Conservation (phyloP, 1,284 basidiomycete genomes). For the Ganoderma meredithae region DNA sequence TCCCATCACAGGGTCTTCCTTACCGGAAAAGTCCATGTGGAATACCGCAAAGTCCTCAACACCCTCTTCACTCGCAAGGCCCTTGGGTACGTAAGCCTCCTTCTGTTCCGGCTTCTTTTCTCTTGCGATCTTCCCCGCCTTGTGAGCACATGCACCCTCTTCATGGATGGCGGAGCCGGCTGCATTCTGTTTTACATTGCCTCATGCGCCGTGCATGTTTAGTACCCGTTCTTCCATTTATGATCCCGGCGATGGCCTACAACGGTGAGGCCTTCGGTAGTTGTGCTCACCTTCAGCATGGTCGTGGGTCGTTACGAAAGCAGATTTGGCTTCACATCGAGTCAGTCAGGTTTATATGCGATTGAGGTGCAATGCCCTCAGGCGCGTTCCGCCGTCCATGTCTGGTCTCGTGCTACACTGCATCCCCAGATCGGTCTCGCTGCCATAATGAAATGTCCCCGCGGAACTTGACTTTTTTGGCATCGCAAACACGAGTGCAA, state of each 20-base stretch:
- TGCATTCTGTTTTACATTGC: no score
- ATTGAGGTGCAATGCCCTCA: not conserved
- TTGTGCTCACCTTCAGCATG: not conserved
- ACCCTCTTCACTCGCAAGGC: conserved; percentile 94
- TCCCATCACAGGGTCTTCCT: conserved; percentile 85
- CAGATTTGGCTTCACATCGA: not conserved
- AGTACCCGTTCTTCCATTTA: not conserved
- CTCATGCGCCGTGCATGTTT: not conserved
- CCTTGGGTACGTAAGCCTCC: conserved; percentile 68
- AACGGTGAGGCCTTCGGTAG: not conserved
- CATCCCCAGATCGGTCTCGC: not conserved
- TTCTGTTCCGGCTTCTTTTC: conserved; percentile 15
- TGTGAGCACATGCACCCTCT: not conserved
- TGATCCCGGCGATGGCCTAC: not conserved
- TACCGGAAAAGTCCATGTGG: conserved; percentile 92
- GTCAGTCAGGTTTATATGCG: not conserved
- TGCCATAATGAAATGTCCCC: not conserved
- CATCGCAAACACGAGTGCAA: not conserved
- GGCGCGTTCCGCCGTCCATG: no score
- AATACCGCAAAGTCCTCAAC: conserved; percentile 94
- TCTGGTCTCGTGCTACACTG: not conserved
- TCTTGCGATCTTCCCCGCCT: not conserved
- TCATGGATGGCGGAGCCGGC: not conserved
- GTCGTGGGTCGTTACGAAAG: not conserved
- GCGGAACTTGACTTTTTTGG: not conserved